Percentiles rank a stretch among this genome's conserved stretches.
These are phyloP conservation scores for Puya raimondii DNA, from an alignment of 176 grass and related monocot genomes.

Conservation along the genomic window DNA sequence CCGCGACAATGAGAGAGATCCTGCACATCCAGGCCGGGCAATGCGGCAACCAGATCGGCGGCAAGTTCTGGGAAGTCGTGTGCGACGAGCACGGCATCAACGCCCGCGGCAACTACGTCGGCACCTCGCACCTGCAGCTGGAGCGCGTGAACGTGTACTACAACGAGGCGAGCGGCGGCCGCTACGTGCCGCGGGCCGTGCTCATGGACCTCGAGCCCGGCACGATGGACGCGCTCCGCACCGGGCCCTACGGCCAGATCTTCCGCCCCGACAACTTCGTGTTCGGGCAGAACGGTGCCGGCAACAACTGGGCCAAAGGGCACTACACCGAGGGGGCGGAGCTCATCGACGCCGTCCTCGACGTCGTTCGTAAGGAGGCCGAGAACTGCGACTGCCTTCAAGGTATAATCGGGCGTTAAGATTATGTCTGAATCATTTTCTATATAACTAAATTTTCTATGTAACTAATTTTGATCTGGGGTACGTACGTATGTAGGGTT, in stretches of 20 bases:
- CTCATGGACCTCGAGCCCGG: constrained; percentile 2
- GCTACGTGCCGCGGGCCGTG: constrained; percentile 1
- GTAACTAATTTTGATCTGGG: too few relatives aligned
- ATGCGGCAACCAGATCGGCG: constrained; percentile 28
- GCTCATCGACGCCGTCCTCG: not conserved
- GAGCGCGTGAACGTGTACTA: constrained; percentile 25
- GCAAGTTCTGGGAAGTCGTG: constrained; percentile 27
- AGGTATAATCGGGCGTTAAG: not conserved
- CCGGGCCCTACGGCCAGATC: constrained; percentile 1
- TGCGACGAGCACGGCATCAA: constrained; percentile 25
- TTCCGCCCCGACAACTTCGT: constrained; percentile 1
- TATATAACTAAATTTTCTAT: too few relatives aligned
- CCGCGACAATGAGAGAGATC: constrained; percentile 15
- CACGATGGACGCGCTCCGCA: constrained; percentile 1
- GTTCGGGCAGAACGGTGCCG: not conserved
- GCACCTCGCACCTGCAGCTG: constrained; percentile 16
- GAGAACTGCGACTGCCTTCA: constrained; percentile 2
- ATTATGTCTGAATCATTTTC: too few relatives aligned
- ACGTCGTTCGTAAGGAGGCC: not conserved
- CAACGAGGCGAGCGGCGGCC: constrained; percentile 18
- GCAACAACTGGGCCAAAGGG: not conserved
- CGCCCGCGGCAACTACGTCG: constrained; percentile 8
- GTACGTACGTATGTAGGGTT: constrained; percentile 32
- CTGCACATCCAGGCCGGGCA: constrained; percentile 20
- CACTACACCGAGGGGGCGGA: constrained; percentile 4